Conservation (phyloP, 345 rosid genomes). For the Dimocarpus longan region DNA sequence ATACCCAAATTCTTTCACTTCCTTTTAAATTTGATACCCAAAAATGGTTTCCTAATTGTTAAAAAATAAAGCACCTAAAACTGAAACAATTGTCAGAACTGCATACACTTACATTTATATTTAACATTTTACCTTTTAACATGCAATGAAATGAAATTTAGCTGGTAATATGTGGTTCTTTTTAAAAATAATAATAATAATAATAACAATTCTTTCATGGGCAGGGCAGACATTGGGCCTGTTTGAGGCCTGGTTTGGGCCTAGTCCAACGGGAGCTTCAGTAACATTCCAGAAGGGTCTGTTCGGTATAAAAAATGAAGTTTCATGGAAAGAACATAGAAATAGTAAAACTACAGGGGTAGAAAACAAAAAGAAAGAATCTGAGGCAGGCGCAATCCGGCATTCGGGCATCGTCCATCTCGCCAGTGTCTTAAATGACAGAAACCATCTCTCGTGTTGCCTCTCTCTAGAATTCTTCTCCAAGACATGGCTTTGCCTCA, state of each 20-base stretch:
- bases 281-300: background rate
- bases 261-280: background rate
- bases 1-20: background rate
- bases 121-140: too few species aligned
- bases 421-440: conserved; percentile 18
- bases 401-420: conserved; percentile 23
- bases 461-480: conserved; percentile 21
- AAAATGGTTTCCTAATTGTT: too few species aligned
- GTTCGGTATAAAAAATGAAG: background rate
- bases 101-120: too few species aligned
- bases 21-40: background rate
- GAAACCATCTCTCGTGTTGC: background rate
- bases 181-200: too few species aligned
- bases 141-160: too few species aligned
- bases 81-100: too few species aligned
- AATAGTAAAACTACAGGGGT: background rate
- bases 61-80: too few species aligned
- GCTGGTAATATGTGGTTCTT: too few species aligned
- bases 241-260: background rate
- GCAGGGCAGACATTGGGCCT: background rate
- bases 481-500: conserved; percentile 63
- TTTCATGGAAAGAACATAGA: background rate
- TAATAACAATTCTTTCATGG: too few species aligned
- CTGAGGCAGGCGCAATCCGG: background rate
- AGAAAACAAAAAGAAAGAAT: conserved; percentile 22